phyloP scores from a whole-genome alignment of 2,329 filamentous ascomycete species.

The Dactylonectria estremocensis region DNA sequence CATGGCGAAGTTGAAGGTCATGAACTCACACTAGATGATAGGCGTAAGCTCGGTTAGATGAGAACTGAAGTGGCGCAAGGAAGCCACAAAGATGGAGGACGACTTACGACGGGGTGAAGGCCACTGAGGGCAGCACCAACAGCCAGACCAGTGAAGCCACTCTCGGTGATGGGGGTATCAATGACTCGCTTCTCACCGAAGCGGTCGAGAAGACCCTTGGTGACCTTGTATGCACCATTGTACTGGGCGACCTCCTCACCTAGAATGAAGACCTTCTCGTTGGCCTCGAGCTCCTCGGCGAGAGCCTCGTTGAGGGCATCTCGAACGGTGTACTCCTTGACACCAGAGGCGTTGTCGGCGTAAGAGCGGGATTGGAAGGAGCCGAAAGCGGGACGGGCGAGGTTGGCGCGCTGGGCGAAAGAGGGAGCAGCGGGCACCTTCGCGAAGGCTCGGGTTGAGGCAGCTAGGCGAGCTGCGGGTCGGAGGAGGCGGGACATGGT shows the following conservation, averaged over 20 bases:
- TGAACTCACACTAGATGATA: conserved; percentile 88
- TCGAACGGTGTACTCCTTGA: conserved; percentile 96
- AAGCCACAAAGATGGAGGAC: not conserved
- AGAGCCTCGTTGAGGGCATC: conserved; percentile 98
- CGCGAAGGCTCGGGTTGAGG: conserved; percentile 57
- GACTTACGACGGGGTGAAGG: conserved; percentile 90
- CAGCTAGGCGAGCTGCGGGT: conserved; percentile 65
- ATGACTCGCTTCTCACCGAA: conserved; percentile 98
- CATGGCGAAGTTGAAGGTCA: conserved; percentile 99
- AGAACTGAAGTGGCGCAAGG: conserved; percentile 3
- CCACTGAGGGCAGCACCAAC: conserved; percentile 96
- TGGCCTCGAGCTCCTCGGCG: conserved; percentile 94
- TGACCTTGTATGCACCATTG: conserved; percentile 99
- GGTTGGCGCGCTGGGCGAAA: conserved; percentile 57
- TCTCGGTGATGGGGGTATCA: conserved; percentile 98
- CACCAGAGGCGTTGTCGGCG: conserved; percentile 68
- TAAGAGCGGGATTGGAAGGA: conserved; percentile 67
- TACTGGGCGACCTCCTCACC: conserved; percentile 99
- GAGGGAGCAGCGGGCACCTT: conserved; percentile 54
- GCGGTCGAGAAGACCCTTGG: conserved; percentile 95
- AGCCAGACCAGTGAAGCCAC: conserved; percentile 93
- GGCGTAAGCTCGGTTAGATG: conserved; percentile 28
- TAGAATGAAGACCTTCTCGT: conserved; percentile 95
- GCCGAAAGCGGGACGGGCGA: conserved; percentile 57
- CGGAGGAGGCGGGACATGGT: conserved; percentile 68